These are phyloP conservation scores for Selaginella moellendorffii DNA, from an alignment of 75 land plant genomes.

Conservation along the genomic window DNA sequence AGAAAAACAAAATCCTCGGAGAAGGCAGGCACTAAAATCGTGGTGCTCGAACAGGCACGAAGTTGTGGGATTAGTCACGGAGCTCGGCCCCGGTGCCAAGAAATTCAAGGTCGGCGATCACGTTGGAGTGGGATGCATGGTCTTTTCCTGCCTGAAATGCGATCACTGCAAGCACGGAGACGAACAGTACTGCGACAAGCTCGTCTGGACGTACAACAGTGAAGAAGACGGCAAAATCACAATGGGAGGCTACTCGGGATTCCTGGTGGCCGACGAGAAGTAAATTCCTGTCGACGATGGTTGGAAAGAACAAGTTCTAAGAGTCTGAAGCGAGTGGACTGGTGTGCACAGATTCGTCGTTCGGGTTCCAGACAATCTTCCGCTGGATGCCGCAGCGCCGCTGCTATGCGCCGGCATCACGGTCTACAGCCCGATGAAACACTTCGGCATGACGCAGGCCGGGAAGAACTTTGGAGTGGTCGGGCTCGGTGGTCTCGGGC, in stretches of 20 bases:
- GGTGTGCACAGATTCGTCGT: constrained; percentile 50
- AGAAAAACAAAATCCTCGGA: constrained; percentile 27
- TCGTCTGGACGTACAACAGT: neutral
- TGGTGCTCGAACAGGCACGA: neutral
- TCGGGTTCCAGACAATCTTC: constrained; percentile 47
- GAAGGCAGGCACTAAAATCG: neutral
- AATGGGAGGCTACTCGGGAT: neutral
- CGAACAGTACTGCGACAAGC: neutral
- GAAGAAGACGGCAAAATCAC: neutral
- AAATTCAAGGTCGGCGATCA: neutral
- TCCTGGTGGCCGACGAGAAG: neutral
- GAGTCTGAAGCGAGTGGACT: neutral
- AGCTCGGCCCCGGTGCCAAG: neutral
- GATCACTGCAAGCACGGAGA: neutral
- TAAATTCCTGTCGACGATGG: neutral
- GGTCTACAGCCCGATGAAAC: constrained; percentile 76
- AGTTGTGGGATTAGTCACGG: neutral
- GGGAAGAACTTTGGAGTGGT: constrained; percentile 61
- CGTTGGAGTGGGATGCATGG: neutral
- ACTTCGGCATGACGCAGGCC: constrained; percentile 39
- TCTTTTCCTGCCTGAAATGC: neutral
- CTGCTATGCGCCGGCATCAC: constrained; percentile 88
- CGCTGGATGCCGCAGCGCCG: constrained; percentile 85
- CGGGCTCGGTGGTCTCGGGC: constrained; percentile 90
- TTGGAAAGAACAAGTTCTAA: neutral